Evolutionary conservation across 345 rosid genomes (phyloP), one percentile per base, ranked within the genome.

Genomic region (Linum usitatissimum): DNA sequence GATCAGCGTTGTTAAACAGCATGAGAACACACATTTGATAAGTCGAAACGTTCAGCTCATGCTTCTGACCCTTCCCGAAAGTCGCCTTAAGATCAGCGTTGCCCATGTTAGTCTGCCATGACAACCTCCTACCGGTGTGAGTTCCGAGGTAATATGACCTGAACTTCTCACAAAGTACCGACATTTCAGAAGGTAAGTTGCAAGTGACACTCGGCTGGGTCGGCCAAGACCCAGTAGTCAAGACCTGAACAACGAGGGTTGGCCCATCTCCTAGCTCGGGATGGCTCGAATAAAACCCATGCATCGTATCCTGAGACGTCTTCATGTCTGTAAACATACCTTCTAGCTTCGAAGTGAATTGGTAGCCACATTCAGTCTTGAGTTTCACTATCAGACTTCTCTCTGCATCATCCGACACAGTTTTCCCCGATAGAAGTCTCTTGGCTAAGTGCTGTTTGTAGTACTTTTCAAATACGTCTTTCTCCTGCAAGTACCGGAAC

Each of bases 71-170:
- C 74, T 87, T 93, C 63, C 94, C 99, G 55, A 93, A 90, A 6
- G 69, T 60, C 30, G 99, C 99, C 71, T 83, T 93, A 63, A 93
- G 77, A 62, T 93, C 99, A 0, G 99, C 99, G 30, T 95, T 80
- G 57, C 99, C 99, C 99, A 87, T 93, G 81, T 93, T 93, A 15
- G 99, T 93, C 75, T 93, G 99, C 99, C 99, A 93, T 9, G 99
- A 80, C 65, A 93, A 68, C 71, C 99, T 81, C 79, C 99, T 74
- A 17, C 99, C 99, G 6, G 90, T 93, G 63, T 90, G 99, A 45
- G 97, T 90, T 57, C 99, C 99, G 15, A 93, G 97, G 78, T 93
- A 93, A 72, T 83, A 81, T 4, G 94, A 83, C 31, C 97, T 83
- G 73, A 93, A 93, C 85, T 87, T 93, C 83, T 93, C 97, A 30